These are phyloP conservation scores for Conticribra guillardii DNA, from an alignment of 108 stramenopile species.

Conservation along the genomic window DNA sequence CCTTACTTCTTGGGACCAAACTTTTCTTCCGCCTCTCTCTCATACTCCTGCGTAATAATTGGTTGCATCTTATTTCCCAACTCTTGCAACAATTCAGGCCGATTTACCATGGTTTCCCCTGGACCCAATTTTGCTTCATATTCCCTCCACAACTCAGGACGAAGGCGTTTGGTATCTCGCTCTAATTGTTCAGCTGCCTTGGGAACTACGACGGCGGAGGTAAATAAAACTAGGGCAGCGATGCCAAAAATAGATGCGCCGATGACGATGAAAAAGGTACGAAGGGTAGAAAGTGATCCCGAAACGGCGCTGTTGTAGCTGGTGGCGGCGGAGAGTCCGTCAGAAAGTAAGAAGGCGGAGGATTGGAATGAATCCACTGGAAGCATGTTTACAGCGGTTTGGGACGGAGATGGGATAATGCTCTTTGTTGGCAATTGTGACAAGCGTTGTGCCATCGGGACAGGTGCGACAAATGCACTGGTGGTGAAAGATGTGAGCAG, in stretches of 20 bases:
- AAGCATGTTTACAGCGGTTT: too few relatives aligned
- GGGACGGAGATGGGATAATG: too few relatives aligned
- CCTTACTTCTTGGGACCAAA: background rate
- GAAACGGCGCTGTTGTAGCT: constrained; percentile 6
- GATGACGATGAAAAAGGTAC: constrained; percentile 45
- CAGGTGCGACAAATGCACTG: constrained; percentile 27
- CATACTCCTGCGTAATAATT: constrained; percentile 34
- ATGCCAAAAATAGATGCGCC: constrained; percentile 39
- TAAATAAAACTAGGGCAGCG: constrained; percentile 35
- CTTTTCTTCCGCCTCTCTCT: constrained; percentile 25
- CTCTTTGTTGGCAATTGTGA: background rate
- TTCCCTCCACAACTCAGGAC: constrained; percentile 40
- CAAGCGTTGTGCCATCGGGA: background rate
- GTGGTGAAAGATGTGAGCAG: background rate
- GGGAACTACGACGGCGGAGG: constrained; percentile 38
- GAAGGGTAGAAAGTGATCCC: constrained; percentile 35
- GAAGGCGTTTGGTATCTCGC: constrained; percentile 34
- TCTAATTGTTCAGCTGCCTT: constrained; percentile 46
- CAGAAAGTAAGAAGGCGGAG: constrained; percentile 22
- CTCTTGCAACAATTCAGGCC: constrained; percentile 44
- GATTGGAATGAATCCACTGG: too few relatives aligned
- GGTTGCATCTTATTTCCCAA: constrained; percentile 46
- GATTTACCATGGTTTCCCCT: constrained; percentile 29
- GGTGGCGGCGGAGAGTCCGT: constrained; percentile 45
- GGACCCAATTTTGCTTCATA: constrained; percentile 41